Evolutionary conservation across 2,329 filamentous ascomycete species (phyloP).

Genomic region (Fusarium dlaminii): DNA sequence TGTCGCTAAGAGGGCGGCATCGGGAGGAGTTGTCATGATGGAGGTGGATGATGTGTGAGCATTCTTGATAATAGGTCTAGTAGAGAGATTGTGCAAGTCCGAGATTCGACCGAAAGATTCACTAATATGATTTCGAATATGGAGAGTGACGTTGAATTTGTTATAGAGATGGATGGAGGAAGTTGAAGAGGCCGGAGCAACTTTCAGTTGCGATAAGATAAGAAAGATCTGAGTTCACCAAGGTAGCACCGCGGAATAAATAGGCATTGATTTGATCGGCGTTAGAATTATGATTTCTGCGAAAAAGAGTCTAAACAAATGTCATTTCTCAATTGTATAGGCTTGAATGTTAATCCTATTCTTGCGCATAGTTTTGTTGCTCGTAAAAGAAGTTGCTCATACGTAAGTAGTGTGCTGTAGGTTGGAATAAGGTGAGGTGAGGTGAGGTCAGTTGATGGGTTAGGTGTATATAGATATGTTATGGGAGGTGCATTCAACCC

Average conservation of each 20-base stretch:
- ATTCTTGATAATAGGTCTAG: constrained; percentile 4
- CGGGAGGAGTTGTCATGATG: constrained; percentile 19
- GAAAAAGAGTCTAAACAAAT: neutral
- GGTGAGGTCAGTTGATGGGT: constrained; percentile 7
- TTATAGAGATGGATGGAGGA: neutral
- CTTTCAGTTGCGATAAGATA: constrained; percentile 28
- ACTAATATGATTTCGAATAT: constrained; percentile 1
- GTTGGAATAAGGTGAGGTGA: neutral
- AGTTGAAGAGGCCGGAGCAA: neutral
- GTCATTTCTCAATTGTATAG: neutral
- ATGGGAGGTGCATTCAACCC: neutral
- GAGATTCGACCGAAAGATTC: constrained; percentile 6
- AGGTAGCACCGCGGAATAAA: neutral
- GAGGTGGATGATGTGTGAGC: neutral
- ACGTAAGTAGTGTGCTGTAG: neutral
- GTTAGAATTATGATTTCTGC: neutral
- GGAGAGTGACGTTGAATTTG: constrained; percentile 13
- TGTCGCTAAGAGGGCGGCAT: constrained; percentile 11
- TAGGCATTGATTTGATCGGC: neutral
- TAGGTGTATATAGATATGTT: constrained; percentile 6
- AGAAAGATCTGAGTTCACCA: neutral
- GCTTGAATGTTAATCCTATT: neutral
- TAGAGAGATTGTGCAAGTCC: neutral
- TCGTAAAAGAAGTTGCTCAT: neutral
- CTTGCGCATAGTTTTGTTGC: neutral